Evolutionary conservation across 306 rosid species (phyloP).

Genomic region (Castanea mollissima): DNA sequence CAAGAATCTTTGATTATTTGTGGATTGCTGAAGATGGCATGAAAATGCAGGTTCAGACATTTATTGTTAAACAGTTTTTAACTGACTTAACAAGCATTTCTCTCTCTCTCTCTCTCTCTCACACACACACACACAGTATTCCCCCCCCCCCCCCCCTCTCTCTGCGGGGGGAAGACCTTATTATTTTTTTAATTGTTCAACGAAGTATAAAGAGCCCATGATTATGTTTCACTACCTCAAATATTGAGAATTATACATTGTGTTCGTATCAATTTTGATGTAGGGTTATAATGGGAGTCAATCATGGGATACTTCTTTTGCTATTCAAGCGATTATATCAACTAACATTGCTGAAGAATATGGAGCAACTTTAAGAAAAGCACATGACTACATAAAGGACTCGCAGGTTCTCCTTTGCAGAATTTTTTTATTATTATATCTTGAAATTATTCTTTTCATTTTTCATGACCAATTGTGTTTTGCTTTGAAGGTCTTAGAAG

Average conservation of each 20-base stretch:
- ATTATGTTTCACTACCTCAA: not conserved
- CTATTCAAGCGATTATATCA: constrained; percentile 85
- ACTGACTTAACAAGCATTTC: not conserved
- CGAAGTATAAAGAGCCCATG: not conserved
- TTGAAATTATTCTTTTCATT: not conserved
- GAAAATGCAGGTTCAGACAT: constrained; percentile 77
- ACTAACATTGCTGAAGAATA: constrained; percentile 65
- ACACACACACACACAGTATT: not conserved
- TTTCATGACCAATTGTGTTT: constrained; percentile 2
- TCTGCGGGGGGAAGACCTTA: not conserved
- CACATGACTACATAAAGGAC: constrained; percentile 64
- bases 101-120: not conserved
- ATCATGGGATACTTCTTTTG: constrained; percentile 85
- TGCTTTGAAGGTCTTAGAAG: constrained; percentile 56
- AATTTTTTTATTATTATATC: constrained; percentile 13
- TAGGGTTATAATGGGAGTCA: constrained; percentile 99
- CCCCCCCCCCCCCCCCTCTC: not conserved
- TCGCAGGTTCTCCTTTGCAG: constrained; percentile 54
- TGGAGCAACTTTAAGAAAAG: constrained; percentile 68
- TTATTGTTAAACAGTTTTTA: not conserved
- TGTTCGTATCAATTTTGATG: constrained; percentile 15
- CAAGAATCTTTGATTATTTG: constrained; percentile 76
- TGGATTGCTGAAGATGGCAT: constrained; percentile 98
- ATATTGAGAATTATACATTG: not conserved
- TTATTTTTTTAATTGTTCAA: not conserved